A percentile compares a stretch with the other conserved stretches of the same genome.
phyloP scores from a whole-genome alignment of 1,284 basidiomycete genomes.

The Cystobasidium pallidum region DNA sequence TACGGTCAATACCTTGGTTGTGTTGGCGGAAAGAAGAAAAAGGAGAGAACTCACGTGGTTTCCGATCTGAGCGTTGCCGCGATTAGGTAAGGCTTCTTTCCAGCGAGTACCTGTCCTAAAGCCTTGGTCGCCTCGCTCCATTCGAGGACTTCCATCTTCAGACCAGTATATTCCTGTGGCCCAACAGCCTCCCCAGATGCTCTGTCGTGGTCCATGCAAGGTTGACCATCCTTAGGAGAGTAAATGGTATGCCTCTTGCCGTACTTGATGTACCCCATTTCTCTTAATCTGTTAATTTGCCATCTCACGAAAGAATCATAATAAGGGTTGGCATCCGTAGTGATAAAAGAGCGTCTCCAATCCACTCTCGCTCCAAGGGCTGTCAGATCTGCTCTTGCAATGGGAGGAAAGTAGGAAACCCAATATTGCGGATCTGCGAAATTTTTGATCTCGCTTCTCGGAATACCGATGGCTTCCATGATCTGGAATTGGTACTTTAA shows the following conservation, averaged over 20 bases:
- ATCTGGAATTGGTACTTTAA: slow-evolving; percentile 99
- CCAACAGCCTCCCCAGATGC: slow-evolving; percentile 91
- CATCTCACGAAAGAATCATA: slow-evolving; percentile 97
- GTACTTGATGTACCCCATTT: slow-evolving; percentile 89
- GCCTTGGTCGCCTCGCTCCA: slow-evolving; percentile 72
- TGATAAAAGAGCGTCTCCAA: slow-evolving; percentile 95
- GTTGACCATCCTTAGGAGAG: slow-evolving; percentile 98
- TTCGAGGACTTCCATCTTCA: slow-evolving; percentile 91
- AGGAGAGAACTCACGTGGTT: slow-evolving; percentile 74
- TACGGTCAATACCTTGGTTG: too few species aligned
- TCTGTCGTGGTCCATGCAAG: slow-evolving; percentile 99
- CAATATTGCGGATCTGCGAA: slow-evolving; percentile 93
- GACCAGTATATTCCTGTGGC: slow-evolving; percentile 92
- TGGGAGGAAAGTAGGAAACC: slow-evolving; percentile 94
- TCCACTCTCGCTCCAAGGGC: slow-evolving; percentile 91
- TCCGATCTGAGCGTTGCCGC: slow-evolving; percentile 96
- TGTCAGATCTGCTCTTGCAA: slow-evolving; percentile 84
- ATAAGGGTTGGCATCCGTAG: slow-evolving; percentile 94
- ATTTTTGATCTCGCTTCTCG: slow-evolving; percentile 86
- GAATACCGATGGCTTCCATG: slow-evolving; percentile 63
- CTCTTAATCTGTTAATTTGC: slow-evolving; percentile 94
- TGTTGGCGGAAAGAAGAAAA: too few species aligned
- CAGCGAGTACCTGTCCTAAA: slow-evolving; percentile 64
- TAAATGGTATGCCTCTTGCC: slow-evolving; percentile 99
- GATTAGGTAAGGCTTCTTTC: slow-evolving; percentile 85